Evolutionary conservation across 1,284 basidiomycete genomes (phyloP).

Genomic region (Apiotrichum montevideense): DNA sequence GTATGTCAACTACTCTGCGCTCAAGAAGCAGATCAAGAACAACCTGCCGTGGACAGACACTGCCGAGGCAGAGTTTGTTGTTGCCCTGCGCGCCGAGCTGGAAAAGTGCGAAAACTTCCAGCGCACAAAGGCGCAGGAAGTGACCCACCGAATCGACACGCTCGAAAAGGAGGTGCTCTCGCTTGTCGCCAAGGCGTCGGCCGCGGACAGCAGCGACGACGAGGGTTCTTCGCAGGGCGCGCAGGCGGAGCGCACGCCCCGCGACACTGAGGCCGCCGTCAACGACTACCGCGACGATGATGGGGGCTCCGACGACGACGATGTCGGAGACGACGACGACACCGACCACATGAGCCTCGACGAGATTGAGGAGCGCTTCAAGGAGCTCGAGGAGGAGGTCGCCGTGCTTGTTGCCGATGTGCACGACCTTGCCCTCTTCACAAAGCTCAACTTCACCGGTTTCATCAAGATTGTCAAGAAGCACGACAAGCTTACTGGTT

Average conservation of each 20-base stretch:
- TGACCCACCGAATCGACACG: slow-evolving; percentile 68
- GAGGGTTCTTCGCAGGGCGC: slow-evolving; percentile 31
- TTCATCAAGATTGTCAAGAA: slow-evolving; percentile 99
- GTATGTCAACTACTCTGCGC: slow-evolving; percentile 79
- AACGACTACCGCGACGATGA: slow-evolving; percentile 53
- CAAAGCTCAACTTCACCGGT: slow-evolving; percentile 93
- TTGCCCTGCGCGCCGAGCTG: slow-evolving; percentile 74
- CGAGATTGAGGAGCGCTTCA: slow-evolving; percentile 80
- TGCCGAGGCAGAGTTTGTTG: slow-evolving; percentile 76
- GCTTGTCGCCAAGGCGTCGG: slow-evolving; percentile 54
- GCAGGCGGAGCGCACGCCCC: slow-evolving; percentile 16
- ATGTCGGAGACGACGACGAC: slow-evolving; percentile 42
- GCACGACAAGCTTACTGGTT: slow-evolving; percentile 60
- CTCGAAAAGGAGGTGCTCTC: slow-evolving; percentile 73
- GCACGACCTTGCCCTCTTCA: slow-evolving; percentile 91
- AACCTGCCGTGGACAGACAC: slow-evolving; percentile 59
- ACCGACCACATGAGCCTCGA: slow-evolving; percentile 56
- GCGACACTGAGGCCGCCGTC: slow-evolving; percentile 32
- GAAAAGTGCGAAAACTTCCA: slow-evolving; percentile 97
- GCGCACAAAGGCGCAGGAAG: slow-evolving; percentile 79
- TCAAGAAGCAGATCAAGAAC: slow-evolving; percentile 81
- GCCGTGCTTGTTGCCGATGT: slow-evolving; percentile 82
- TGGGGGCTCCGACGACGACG: slow-evolving; percentile 55
- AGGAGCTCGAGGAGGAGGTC: slow-evolving; percentile 71
- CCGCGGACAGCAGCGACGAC: slow-evolving; percentile 40